phyloP scores from a whole-genome alignment of 2,329 filamentous ascomycete species.

The Alternaria novae-zelandiae region DNA sequence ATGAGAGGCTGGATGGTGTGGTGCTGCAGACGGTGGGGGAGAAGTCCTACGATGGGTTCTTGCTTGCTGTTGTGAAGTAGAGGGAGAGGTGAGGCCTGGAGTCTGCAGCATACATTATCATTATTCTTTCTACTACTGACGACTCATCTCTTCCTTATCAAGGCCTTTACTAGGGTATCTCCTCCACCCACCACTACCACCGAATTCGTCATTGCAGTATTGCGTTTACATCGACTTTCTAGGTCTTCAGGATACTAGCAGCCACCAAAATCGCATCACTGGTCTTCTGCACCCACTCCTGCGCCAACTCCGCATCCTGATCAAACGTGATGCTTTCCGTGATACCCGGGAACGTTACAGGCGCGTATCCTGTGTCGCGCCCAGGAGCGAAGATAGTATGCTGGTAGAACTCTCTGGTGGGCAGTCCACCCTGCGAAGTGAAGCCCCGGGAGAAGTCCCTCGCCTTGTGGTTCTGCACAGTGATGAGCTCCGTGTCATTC shows the following conservation, averaged over 20 bases:
- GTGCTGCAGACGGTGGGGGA: constrained; percentile 56
- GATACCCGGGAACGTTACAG: constrained; percentile 48
- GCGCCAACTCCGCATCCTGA: constrained; percentile 35
- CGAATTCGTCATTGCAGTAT: not conserved
- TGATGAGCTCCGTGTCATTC: constrained; percentile 38
- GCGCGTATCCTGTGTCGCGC: constrained; percentile 49
- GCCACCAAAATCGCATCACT: constrained; percentile 40
- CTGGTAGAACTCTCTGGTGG: constrained; percentile 54
- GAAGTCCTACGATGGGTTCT: constrained; percentile 57
- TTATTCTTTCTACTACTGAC: not conserved
- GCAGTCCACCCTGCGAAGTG: constrained; percentile 54
- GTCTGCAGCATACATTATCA: constrained; percentile 1
- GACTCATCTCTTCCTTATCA: not conserved
- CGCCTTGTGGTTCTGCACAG: constrained; percentile 53
- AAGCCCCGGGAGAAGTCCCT: constrained; percentile 56
- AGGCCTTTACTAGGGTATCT: not conserved
- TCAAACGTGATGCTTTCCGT: constrained; percentile 48
- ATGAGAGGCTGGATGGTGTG: constrained; percentile 51
- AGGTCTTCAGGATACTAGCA: constrained; percentile 43
- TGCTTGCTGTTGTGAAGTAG: constrained; percentile 50
- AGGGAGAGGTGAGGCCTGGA: not conserved
- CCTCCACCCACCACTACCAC: not conserved
- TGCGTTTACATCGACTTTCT: not conserved
- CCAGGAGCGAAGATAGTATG: constrained; percentile 57
- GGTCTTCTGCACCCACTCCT: constrained; percentile 47